Conservation (phyloP, 805 yeast species). For the Nakazawaea ernobii region DNA sequence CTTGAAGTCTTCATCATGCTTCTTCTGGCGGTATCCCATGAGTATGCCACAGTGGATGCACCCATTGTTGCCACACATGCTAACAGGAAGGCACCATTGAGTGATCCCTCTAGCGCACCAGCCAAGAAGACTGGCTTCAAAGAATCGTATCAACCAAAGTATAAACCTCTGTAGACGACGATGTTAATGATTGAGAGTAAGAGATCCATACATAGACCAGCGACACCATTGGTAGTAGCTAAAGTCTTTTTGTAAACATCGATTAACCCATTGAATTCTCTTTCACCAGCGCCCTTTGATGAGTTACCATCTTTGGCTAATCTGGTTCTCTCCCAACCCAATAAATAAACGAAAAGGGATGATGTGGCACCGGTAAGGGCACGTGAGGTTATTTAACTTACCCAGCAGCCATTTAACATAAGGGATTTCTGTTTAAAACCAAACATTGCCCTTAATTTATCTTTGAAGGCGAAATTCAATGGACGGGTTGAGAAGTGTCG, state of each 20-base stretch:
- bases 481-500: constrained; percentile 99
- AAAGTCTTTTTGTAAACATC: constrained; percentile 96
- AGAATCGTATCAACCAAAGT: constrained; percentile 97
- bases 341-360: constrained; percentile 87
- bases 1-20: constrained; percentile 99
- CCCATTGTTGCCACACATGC: constrained; percentile 98
- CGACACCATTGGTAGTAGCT: constrained; percentile 93
- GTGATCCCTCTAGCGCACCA: constrained; percentile 91
- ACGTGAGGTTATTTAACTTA: constrained; percentile 98
- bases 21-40: constrained; percentile 99
- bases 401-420: constrained; percentile 95
- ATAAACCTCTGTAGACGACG: constrained; percentile 97
- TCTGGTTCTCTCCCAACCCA: constrained; percentile 98
- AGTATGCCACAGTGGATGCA: constrained; percentile 98
- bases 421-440: constrained; percentile 95
- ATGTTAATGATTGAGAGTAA: constrained; percentile 97
- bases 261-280: constrained; percentile 95
- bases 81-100: constrained; percentile 91
- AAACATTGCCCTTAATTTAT: constrained; percentile 90
- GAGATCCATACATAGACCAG: constrained; percentile 99
- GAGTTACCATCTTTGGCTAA: constrained; percentile 97
- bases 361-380: constrained; percentile 98
- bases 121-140: constrained; percentile 90
- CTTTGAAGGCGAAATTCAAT: constrained; percentile 97
- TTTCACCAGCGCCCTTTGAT: constrained; percentile 83